Base-by-base conservation (phyloP, 1,139 yeast species). In the Nakaseomyces delphensis region DNA sequence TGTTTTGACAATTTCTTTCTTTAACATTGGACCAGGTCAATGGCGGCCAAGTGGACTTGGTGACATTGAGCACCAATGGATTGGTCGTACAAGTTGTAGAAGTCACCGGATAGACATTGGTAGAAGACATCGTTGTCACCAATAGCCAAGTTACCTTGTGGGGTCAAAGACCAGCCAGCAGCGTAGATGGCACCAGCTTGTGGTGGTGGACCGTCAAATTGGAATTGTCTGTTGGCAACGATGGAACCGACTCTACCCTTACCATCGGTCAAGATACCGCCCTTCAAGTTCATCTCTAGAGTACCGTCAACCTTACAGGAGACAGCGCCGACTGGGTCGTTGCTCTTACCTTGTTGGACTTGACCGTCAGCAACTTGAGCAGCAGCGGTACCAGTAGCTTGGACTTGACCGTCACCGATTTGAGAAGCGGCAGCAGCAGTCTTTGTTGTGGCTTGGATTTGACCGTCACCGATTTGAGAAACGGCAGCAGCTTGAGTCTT, bases 131-230 rank as follows among this genome's bases (percentile, higher is more conserved):
- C 74, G 43, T 65, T 61, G 66, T 70, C 69, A 68, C 93, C 93
- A 54, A 83, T 69, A 45, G 86, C 84, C 62, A 83, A 75, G 70
- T 69, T 63, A 56, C 86, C 87, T 43, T 76, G 82, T 47, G 64
- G 59, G 46, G 80, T 71, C 55, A 81, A 67, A 41, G 83, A 72
- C 93, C 93, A 83, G 54, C 93, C 93, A 48, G 79, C 85, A 61
- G 93, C 93, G 67, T 79, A 82, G 66, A 83, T 78, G 55, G 89
- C 74, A 67, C 91, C 93, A 47, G 91, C 89, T 73, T 83, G 93
- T 59, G 91, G 91, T 68, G 89, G 87, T 56, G 91, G 93, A 64
- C 91, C 91, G 62, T 83, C 93, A 59, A 83, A 83, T 71, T 83
- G 93, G 82, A 83, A 82, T 71, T 83, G 93, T 71, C 82, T 76